Conservation (phyloP, 352 stramenopile species). For the Thalassiosira ordinaria region DNA sequence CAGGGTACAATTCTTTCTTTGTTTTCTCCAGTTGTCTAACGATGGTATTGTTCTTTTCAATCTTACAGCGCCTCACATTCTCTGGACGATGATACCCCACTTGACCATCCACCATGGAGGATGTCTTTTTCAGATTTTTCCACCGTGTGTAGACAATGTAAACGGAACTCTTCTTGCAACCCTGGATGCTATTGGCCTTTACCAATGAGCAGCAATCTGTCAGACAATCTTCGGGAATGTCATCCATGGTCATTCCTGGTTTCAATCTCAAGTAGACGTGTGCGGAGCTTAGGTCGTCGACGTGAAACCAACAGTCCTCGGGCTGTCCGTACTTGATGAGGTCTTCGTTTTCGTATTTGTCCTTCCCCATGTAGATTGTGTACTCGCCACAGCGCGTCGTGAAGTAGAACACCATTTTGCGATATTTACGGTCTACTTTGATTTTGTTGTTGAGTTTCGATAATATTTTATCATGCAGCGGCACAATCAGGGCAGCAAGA, state of each 20-base stretch:
- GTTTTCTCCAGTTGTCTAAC: constrained; percentile 81
- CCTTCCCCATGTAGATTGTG: constrained; percentile 96
- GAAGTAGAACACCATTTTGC: constrained; percentile 85
- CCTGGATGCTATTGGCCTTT: constrained; percentile 84
- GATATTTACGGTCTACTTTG: background rate
- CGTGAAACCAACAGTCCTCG: constrained; percentile 97
- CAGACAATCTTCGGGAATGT: constrained; percentile 76
- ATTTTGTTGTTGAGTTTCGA: no score
- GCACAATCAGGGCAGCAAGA: no score
- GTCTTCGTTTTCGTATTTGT: constrained; percentile 99
- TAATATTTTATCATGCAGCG: no score
- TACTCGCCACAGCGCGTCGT: constrained; percentile 82
- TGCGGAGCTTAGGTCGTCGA: constrained; percentile 97
- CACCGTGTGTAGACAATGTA: constrained; percentile 84
- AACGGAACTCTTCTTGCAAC: constrained; percentile 76
- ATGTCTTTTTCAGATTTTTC: constrained; percentile 83
- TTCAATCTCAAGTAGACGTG: constrained; percentile 98
- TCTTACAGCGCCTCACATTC: constrained; percentile 67
- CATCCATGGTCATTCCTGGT: constrained; percentile 72
- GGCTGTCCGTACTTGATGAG: constrained; percentile 97
- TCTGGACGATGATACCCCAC: constrained; percentile 81
- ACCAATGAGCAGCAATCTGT: constrained; percentile 78
- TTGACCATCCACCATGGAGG: constrained; percentile 74
- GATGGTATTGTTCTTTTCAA: constrained; percentile 78
- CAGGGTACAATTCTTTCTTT: constrained; percentile 63